These are phyloP conservation scores for Nannizzia gypsea DNA, from an alignment of 2,329 filamentous ascomycete genomes.

Conservation along the genomic window DNA sequence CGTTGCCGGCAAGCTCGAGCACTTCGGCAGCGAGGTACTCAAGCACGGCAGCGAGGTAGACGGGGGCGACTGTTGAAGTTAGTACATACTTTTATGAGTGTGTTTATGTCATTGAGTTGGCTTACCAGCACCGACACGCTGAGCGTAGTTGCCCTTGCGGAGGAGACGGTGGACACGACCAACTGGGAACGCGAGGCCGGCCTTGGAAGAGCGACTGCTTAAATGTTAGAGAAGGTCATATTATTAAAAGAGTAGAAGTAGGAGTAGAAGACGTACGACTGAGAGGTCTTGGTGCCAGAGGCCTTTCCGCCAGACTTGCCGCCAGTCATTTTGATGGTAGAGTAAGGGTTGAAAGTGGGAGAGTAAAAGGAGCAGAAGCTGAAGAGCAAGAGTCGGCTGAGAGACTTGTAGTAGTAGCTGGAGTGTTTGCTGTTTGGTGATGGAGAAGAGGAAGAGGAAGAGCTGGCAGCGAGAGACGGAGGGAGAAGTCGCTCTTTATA, in stretches of 20 bases:
- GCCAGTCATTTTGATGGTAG: constrained; percentile 88
- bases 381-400: constrained; percentile 17
- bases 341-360: constrained; percentile 25
- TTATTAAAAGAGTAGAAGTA: constrained; percentile 10
- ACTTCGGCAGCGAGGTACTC: constrained; percentile 14
- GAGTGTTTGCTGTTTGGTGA: constrained; percentile 18
- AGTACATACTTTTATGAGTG: no score
- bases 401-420: constrained; percentile 12
- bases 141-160: constrained; percentile 98
- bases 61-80: constrained; percentile 78
- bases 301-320: constrained; percentile 99
- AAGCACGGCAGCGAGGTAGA: constrained; percentile 53
- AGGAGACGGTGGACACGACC: constrained; percentile 98
- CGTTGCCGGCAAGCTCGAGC: constrained; percentile 49
- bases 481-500: constrained; percentile 10
- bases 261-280: constrained; percentile 64
- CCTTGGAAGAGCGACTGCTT: constrained; percentile 89
- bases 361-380: constrained; percentile 15
- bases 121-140: constrained; percentile 92
- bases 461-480: constrained; percentile 9
- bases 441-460: not conserved
- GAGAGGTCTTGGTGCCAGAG: constrained; percentile 96
- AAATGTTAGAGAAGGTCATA: constrained; percentile 30
- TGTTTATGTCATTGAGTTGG: no score
- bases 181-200: constrained; percentile 95